Percentiles rank a stretch among this genome's conserved stretches.
Conservation (phyloP, 148 eudicot genomes). For the Camellia granthamiana region DNA sequence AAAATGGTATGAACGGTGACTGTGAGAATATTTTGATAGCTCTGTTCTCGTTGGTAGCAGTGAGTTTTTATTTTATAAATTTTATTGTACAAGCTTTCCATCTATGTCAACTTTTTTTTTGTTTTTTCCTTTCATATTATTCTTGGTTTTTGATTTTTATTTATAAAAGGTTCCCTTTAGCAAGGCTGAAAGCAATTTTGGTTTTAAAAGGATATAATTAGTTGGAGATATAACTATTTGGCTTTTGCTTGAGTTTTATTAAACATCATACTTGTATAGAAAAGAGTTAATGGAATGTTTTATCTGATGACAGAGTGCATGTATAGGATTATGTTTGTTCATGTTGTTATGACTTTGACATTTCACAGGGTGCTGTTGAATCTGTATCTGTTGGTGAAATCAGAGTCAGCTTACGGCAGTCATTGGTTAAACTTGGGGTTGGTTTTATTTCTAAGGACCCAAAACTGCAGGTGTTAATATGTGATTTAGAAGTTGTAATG, state of each 20-base stretch:
- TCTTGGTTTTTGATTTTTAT: neutral
- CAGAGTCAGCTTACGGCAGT: slow-evolving; percentile 82
- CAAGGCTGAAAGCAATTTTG: slow-evolving; percentile 3
- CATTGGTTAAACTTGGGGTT: slow-evolving; percentile 85
- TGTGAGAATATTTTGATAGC: neutral
- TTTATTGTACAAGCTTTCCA: neutral
- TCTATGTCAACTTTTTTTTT: neutral
- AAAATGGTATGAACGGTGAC: neutral
- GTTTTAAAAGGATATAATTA: slow-evolving; percentile 6
- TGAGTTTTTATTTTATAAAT: neutral
- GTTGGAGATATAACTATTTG: neutral
- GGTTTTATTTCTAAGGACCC: slow-evolving; percentile 91
- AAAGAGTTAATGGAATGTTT: slow-evolving; percentile 1
- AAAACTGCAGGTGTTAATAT: slow-evolving; percentile 64
- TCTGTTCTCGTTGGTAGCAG: neutral
- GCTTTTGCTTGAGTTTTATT: slow-evolving; percentile 14
- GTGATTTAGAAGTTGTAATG: slow-evolving; percentile 74
- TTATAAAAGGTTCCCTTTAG: neutral
- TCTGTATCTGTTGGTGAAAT: slow-evolving; percentile 90
- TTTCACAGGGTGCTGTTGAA: slow-evolving; percentile 85
- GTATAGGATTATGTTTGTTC: slow-evolving; percentile 12
- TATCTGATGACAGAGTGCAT: slow-evolving; percentile 4
- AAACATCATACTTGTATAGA: neutral
- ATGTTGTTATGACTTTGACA: slow-evolving; percentile 19
- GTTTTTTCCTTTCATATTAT: neutral